Percentiles rank a stretch among this genome's conserved stretches.
Evolutionary conservation across 2,329 filamentous ascomycete species (phyloP).

Genomic region (Aspergillus alliaceus): DNA sequence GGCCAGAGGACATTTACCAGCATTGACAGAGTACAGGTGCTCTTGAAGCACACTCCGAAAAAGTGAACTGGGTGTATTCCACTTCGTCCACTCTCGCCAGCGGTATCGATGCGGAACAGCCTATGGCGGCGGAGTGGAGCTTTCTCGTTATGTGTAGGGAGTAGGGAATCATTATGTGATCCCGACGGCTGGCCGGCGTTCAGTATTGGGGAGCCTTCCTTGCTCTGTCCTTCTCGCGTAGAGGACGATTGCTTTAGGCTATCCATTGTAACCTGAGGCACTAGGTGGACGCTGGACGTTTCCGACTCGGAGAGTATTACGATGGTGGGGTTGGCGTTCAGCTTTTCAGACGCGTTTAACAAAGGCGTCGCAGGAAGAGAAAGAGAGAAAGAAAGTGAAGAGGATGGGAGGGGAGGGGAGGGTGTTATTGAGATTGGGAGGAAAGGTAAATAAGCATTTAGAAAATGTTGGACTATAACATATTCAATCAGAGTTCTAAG

Average conservation of each 20-base stretch:
- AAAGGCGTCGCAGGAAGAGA: background rate
- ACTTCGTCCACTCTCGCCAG: constrained; percentile 67
- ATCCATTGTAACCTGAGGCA: background rate
- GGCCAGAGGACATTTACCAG: constrained; percentile 73
- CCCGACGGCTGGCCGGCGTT: constrained; percentile 15
- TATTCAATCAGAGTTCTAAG: background rate
- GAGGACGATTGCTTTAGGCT: background rate
- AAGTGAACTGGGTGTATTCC: constrained; percentile 67
- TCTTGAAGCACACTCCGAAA: constrained; percentile 62
- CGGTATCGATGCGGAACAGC: constrained; percentile 37
- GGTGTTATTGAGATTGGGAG: background rate
- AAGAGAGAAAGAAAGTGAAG: background rate
- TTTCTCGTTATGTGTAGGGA: constrained; percentile 29
- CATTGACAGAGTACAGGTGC: constrained; percentile 63
- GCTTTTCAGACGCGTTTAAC: no score
- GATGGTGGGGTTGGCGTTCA: background rate
- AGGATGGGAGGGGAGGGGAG: background rate
- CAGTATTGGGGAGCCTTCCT: constrained; percentile 5
- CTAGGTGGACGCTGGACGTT: background rate
- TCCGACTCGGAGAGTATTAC: background rate
- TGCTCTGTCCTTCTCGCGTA: constrained; percentile 6
- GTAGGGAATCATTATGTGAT: constrained; percentile 16
- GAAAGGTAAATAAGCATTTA: background rate
- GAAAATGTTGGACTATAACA: background rate
- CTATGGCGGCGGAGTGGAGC: constrained; percentile 12